Evolutionary conservation across 495 filamentous ascomycete genomes (phyloP), one percentile per base, ranked within the genome.

Genomic region (Annulohypoxylon nitens): DNA sequence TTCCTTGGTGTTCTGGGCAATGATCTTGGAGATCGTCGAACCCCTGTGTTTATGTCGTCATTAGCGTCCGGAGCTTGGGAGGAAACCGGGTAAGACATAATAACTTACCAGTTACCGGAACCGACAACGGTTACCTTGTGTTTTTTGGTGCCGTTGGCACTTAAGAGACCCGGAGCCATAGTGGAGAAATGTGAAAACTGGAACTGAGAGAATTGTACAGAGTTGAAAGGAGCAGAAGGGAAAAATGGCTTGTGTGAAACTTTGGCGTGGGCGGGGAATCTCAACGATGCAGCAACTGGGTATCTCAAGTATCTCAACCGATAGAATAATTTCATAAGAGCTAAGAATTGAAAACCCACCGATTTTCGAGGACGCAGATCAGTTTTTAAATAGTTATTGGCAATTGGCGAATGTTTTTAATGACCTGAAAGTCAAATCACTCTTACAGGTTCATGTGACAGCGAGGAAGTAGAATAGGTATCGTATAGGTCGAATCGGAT

Each of bases 51-150:
- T 26, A 64, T 34, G 30, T 47, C 59, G 63, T 51, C 59, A 57
- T 78, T 66, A 73, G 66, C 23, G n/a, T 55, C 55, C 14, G 7
- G 12, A 16, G n/a, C 18, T 43, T 43, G 7, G 36, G 12, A 7
- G 39, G n/a, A 30, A 2, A 30, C 1, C 18, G 33, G 30, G 10
- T 12, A 23, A 45, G 43, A 20, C 43, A 57, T 20, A 30, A 30
- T 2, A 30, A 74, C 86, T 69, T 85, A 94, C 95, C 97, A 99
- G 81, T 99, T 99, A 69, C 97, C 97, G 58, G 94, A 97, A 47
- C 97, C 97, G 33, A 99, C 88, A 34, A 99, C 90, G 20, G 93
- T 92, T 72, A 99, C 93, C 86, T 94, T 97, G 87, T 98, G 97
- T 82, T 93, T 96, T 81, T 87, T 90, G 70, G 71, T 73, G 67